Evolutionary conservation across 441 rosid species (phyloP), one percentile per base, ranked within the genome.

Genomic region (Populus hybrid): DNA sequence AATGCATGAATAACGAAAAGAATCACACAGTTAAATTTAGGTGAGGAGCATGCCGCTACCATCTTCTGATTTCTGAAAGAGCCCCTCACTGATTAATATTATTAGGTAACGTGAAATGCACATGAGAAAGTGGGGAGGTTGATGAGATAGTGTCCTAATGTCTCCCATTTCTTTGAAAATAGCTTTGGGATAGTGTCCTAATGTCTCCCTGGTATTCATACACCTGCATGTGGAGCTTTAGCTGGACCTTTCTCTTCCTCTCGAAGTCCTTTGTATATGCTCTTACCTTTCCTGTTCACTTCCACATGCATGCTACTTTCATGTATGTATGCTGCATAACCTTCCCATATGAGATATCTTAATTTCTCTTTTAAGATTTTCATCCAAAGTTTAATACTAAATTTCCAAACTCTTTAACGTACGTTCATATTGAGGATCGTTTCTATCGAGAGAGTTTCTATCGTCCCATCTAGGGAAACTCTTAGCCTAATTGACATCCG

Each of bases 111-210:
- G 68, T 64, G 68, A 24, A 77, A 61, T 75, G 78, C 80, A 83
- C 80, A 75, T 75, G 86, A 73, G 79, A 26, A 23, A 75, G 69
- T 66, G 30, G 77, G 72, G 64, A 36, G 67, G 79, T 72, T 80
- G 81, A 80, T 72, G 75, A 78, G 79, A 77, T 61, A 46, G 4
- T 72, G 75, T 69, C 67, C 59, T 63, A 71, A 61, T 80, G 84
- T 79, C 75, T 72, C 68, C 82, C 61, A 19, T 71, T 71, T 24
- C 70, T 69, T 36, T 73, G 67, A 74, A 71, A 64, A 26, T 57
- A 18, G 75, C 63, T 79, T 75, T 34, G 80, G 68, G 73, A 35
- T 30, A 63, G 78, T 76, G 30, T 77, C 66, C 75, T 80, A 67
- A 28, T 78, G 72, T 77, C 79, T 78, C 50, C 75, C 69, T 71